Percentiles rank a stretch among this genome's conserved stretches.
These are phyloP conservation scores for Tephrocybe rancida DNA, from an alignment of 768 basidiomycete genomes.

Conservation along the genomic window DNA sequence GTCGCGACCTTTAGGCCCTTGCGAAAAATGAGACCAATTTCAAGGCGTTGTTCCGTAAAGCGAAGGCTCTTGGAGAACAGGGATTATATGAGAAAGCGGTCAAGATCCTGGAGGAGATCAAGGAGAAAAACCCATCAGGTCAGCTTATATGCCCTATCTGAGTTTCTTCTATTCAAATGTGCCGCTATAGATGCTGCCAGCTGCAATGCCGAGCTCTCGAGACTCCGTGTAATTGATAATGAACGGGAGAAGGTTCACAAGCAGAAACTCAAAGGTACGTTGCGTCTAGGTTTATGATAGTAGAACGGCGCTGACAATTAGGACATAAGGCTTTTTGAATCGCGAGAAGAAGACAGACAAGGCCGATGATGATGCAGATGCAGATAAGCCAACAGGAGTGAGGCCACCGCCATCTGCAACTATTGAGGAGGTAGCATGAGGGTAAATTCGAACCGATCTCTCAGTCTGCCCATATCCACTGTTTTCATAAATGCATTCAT, in stretches of 20 bases:
- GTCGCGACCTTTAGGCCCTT: slow-evolving; percentile 54
- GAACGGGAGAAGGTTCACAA: slow-evolving; percentile 67
- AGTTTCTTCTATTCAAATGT: neutral
- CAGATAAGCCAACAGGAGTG: neutral
- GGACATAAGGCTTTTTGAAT: slow-evolving; percentile 51
- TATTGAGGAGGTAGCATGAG: slow-evolving; percentile 10
- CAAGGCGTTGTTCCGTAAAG: slow-evolving; percentile 83
- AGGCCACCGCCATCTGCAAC: slow-evolving; percentile 5
- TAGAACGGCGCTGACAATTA: neutral
- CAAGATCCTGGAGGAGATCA: slow-evolving; percentile 63
- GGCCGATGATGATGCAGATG: slow-evolving; percentile 1
- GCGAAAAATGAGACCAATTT: slow-evolving; percentile 74
- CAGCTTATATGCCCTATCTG: slow-evolving; percentile 11
- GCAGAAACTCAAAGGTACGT: slow-evolving; percentile 73
- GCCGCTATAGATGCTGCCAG: slow-evolving; percentile 47
- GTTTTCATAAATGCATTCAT: slow-evolving; percentile 11
- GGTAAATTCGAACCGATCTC: neutral
- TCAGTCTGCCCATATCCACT: neutral
- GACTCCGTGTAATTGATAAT: slow-evolving; percentile 64
- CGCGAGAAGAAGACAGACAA: slow-evolving; percentile 21
- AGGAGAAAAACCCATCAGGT: slow-evolving; percentile 67
- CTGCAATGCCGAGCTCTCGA: slow-evolving; percentile 65
- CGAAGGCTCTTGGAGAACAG: slow-evolving; percentile 74
- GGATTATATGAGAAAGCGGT: slow-evolving; percentile 79
- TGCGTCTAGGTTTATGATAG: neutral